A percentile compares a stretch with the other conserved stretches of the same genome.
Evolutionary conservation across 2,329 filamentous ascomycete genomes (phyloP).

Genomic region (Fusarium siculi): DNA sequence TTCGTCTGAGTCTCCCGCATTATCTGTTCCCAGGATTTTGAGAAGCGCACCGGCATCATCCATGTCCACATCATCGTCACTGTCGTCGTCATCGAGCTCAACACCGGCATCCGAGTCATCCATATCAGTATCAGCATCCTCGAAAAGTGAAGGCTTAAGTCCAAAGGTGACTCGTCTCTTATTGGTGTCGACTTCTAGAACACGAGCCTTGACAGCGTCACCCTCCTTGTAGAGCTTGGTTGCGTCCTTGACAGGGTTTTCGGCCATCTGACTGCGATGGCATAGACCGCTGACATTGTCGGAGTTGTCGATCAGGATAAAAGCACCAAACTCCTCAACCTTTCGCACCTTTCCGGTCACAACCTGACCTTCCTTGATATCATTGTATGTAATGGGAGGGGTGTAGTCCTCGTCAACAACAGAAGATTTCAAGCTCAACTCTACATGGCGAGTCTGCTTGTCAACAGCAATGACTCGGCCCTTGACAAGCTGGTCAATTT

Average conservation of each 20-base stretch:
- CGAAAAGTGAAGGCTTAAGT: constrained; percentile 92
- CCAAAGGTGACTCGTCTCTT: constrained; percentile 88
- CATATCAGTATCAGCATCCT: constrained; percentile 67
- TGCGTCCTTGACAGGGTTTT: constrained; percentile 83
- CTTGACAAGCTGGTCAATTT: constrained; percentile 89
- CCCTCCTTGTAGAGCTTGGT: constrained; percentile 89
- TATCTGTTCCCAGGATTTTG: constrained; percentile 59
- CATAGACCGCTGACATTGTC: constrained; percentile 92
- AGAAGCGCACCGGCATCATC: constrained; percentile 56
- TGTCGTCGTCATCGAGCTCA: constrained; percentile 60
- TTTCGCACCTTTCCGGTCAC: constrained; percentile 92
- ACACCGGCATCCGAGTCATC: constrained; percentile 61
- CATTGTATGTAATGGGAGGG: constrained; percentile 76
- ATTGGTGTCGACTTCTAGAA: constrained; percentile 79
- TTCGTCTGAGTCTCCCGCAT: constrained; percentile 54
- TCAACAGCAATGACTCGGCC: constrained; percentile 84
- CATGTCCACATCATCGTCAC: constrained; percentile 63
- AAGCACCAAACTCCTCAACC: constrained; percentile 94
- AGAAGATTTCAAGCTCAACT: constrained; percentile 89
- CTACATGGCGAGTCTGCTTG: constrained; percentile 73
- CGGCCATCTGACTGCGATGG: constrained; percentile 91
- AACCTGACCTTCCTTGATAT: constrained; percentile 81
- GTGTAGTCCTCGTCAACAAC: constrained; percentile 83
- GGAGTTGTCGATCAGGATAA: constrained; percentile 89
- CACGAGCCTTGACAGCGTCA: constrained; percentile 91